Evolutionary conservation across 139 green algal species (phyloP).

Genomic region (Tetratostichococcus sp.): DNA sequence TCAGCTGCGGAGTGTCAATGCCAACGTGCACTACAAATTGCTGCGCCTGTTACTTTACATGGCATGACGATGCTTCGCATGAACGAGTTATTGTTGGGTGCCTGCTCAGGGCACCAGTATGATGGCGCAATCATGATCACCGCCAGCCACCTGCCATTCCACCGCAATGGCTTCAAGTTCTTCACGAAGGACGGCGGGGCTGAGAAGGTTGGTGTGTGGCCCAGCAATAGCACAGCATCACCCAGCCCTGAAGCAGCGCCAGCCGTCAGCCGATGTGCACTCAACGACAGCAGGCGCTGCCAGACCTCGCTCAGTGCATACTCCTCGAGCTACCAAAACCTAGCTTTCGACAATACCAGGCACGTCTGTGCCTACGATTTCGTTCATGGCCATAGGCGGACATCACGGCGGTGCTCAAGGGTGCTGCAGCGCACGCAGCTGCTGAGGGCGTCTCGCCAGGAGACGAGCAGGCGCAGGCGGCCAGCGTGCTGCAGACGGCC

Average conservation of each 20-base stretch:
- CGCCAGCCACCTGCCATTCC: constrained; percentile 80
- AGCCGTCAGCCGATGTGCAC: too few species aligned
- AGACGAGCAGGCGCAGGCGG: constrained; percentile 27
- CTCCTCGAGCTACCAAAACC: too few species aligned
- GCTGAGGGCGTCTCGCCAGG: constrained; percentile 2
- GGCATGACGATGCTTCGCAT: background rate
- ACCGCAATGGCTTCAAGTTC: constrained; percentile 89
- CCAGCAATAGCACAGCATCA: constrained; percentile 66
- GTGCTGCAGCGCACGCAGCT: background rate
- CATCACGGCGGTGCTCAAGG: background rate
- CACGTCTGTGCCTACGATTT: too few species aligned
- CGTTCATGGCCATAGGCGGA: constrained; percentile 10
- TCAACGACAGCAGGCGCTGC: constrained; percentile 40
- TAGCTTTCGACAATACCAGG: too few species aligned
- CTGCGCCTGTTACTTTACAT: too few species aligned
- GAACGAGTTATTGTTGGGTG: too few species aligned
- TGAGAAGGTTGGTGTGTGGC: constrained; percentile 72
- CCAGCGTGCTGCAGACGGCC: constrained; percentile 32
- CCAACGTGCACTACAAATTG: too few species aligned
- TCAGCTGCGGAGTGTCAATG: too few species aligned
- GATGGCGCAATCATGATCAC: constrained; percentile 82
- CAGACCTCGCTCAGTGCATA: background rate
- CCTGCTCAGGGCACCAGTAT: constrained; percentile 34
- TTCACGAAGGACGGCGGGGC: constrained; percentile 56
- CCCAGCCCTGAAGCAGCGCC: constrained; percentile 51